A percentile compares a stretch with the other conserved stretches of the same genome.
Conservation (phyloP, 495 filamentous ascomycete species). For the Neohortaea acidophila region DNA sequence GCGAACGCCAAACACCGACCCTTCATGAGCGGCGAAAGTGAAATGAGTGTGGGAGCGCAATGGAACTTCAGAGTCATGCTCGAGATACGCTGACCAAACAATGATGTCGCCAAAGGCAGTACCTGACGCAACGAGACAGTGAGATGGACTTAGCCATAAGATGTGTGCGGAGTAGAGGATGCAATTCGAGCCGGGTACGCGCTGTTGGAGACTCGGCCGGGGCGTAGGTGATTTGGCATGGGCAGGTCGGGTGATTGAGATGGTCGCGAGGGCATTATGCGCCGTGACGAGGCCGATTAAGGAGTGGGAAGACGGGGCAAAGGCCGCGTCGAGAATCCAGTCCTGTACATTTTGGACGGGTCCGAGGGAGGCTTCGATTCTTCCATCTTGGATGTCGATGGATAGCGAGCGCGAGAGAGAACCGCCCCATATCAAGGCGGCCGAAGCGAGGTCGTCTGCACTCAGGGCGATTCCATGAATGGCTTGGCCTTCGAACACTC, state of each 20-base stretch:
- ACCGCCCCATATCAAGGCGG: conserved; percentile 23
- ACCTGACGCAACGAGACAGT: conserved; percentile 64
- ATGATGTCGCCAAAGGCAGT: conserved; percentile 90
- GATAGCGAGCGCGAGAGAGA: conserved; percentile 2
- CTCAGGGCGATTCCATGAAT: conserved; percentile 51
- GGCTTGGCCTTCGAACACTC: conserved; percentile 45
- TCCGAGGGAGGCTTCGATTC: not conserved
- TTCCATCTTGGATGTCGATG: conserved; percentile 1
- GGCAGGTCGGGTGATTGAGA: not conserved
- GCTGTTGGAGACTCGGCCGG: conserved; percentile 16
- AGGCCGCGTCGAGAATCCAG: conserved; percentile 69
- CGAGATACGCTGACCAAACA: conserved; percentile 55
- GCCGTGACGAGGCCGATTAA: conserved; percentile 50
- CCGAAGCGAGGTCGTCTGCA: not conserved
- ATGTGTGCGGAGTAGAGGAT: conserved; percentile 79
- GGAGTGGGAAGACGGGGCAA: conserved; percentile 25
- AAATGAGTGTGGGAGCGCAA: conserved; percentile 34
- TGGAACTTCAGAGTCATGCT: conserved; percentile 16
- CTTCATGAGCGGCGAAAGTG: conserved; percentile 78
- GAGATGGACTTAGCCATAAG: conserved; percentile 37
- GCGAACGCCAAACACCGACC: conserved; percentile 76
- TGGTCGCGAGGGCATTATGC: conserved; percentile 55
- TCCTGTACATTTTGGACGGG: conserved; percentile 39
- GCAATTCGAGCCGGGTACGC: conserved; percentile 58
- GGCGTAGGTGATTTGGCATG: not conserved